These are phyloP conservation scores for Penicillium janthinellum DNA, from an alignment of 2,329 filamentous ascomycete genomes.

Conservation along the genomic window DNA sequence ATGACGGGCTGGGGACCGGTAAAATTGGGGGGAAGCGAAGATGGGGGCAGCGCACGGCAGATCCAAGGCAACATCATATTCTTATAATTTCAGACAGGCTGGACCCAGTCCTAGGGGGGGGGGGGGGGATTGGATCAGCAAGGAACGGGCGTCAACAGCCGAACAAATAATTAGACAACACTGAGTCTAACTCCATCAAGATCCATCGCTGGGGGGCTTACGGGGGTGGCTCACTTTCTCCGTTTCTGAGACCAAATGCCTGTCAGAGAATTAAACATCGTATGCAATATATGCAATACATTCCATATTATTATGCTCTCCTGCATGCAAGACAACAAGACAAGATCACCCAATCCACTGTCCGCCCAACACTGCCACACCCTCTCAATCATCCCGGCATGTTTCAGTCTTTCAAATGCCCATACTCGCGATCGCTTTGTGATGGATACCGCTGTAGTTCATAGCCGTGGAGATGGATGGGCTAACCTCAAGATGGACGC, in stretches of 20 bases:
- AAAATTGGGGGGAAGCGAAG: neutral
- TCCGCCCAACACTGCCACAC: conserved; percentile 3
- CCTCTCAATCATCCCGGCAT: neutral
- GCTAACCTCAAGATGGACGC: too few species aligned
- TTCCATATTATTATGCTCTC: neutral
- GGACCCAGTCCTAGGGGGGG: neutral
- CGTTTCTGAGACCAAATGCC: neutral
- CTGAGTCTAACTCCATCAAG: conserved; percentile 2
- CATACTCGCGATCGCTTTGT: neutral
- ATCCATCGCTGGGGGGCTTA: neutral
- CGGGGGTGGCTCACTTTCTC: neutral
- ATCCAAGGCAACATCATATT: conserved; percentile 1
- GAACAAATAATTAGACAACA: conserved; percentile 4
- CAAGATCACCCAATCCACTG: neutral
- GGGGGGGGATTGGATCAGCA: neutral
- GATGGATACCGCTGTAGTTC: neutral
- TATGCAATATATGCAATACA: neutral
- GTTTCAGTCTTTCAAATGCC: neutral
- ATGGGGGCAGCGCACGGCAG: neutral
- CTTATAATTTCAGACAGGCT: neutral
- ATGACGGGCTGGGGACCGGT: neutral
- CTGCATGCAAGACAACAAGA: neutral
- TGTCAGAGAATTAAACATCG: neutral
- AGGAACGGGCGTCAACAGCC: neutral
- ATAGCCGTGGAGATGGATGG: too few species aligned